phyloP scores from a whole-genome alignment of 2,329 filamentous ascomycete species.

The Pyricularia grisea region DNA sequence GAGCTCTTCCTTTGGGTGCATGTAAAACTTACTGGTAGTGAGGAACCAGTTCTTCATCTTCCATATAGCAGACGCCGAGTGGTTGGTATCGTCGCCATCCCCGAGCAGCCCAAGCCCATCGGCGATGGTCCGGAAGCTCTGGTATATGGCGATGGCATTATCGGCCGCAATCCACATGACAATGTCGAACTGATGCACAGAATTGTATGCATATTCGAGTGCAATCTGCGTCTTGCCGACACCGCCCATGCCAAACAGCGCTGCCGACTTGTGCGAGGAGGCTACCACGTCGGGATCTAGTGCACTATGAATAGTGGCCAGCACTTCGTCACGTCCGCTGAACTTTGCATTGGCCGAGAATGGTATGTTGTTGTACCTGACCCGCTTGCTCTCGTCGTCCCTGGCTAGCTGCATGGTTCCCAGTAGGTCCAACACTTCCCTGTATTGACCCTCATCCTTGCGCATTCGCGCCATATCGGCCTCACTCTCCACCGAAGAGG shows the following conservation, averaged over 20 bases:
- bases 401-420: slow-evolving; percentile 8
- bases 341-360: slow-evolving; percentile 6
- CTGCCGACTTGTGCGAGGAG: not conserved
- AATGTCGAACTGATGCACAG: not conserved
- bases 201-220: slow-evolving; percentile 21
- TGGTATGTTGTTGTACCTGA: slow-evolving; percentile 10
- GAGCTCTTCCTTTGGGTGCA: not conserved
- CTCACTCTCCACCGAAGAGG: slow-evolving; percentile 17
- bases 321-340: slow-evolving; percentile 5
- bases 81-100: slow-evolving; percentile 12
- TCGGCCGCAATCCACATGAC: slow-evolving; percentile 5
- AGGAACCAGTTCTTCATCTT: slow-evolving; percentile 19
- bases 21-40: slow-evolving; percentile 7
- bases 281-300: not conserved
- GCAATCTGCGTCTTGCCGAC: slow-evolving; percentile 3
- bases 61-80: slow-evolving; percentile 11
- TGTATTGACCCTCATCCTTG: slow-evolving; percentile 10
- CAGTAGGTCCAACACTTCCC: slow-evolving; percentile 6
- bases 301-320: slow-evolving; percentile 6
- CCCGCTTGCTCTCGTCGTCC: slow-evolving; percentile 3
- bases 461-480: slow-evolving; percentile 18
- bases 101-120: slow-evolving; percentile 7
- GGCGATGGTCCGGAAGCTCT: slow-evolving; percentile 13
- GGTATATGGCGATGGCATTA: slow-evolving; percentile 13
- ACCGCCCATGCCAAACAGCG: slow-evolving; percentile 1